phyloP scores from a whole-genome alignment of 2,329 filamentous ascomycete genomes.

The Onygenales sp. region DNA sequence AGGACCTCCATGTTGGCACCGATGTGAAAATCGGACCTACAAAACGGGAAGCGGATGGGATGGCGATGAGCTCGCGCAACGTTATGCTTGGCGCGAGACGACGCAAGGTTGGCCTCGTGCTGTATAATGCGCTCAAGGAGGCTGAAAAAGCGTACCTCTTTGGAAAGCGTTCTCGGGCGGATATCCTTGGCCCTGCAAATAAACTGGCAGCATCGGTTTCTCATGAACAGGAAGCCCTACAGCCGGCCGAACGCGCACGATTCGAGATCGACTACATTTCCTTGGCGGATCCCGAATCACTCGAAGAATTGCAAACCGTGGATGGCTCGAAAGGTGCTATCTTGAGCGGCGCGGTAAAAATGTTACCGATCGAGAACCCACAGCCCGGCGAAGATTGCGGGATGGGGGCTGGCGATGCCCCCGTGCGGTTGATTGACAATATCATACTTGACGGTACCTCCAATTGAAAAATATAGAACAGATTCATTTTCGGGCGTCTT shows the following conservation, averaged over 20 bases:
- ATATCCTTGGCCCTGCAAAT: conserved; percentile 64
- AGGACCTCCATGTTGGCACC: conserved; percentile 73
- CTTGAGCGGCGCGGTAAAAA: conserved; percentile 82
- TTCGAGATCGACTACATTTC: conserved; percentile 92
- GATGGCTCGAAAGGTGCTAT: conserved; percentile 66
- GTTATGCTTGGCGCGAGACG: conserved; percentile 77
- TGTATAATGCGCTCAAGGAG: conserved; percentile 58
- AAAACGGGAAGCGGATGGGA: conserved; percentile 64
- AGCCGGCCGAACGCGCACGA: conserved; percentile 51
- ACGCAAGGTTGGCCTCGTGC: conserved; percentile 60
- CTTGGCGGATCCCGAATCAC: conserved; percentile 71
- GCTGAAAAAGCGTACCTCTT: conserved; percentile 58
- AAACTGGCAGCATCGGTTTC: conserved; percentile 47
- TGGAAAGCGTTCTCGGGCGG: conserved; percentile 46
- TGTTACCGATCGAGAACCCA: conserved; percentile 68
- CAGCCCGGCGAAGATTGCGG: conserved; percentile 60
- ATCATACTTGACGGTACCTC: conserved; percentile 52
- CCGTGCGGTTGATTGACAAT: conserved; percentile 89
- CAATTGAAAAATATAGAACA: conserved; percentile 1
- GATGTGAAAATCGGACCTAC: conserved; percentile 67
- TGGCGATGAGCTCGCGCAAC: conserved; percentile 88
- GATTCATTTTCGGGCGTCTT: not conserved
- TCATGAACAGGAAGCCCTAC: conserved; percentile 52
- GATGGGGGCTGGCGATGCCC: conserved; percentile 61
- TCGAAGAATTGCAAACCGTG: conserved; percentile 67